Evolutionary conservation across 495 filamentous ascomycete species (phyloP).

Genomic region (Geoglossum glabrum): DNA sequence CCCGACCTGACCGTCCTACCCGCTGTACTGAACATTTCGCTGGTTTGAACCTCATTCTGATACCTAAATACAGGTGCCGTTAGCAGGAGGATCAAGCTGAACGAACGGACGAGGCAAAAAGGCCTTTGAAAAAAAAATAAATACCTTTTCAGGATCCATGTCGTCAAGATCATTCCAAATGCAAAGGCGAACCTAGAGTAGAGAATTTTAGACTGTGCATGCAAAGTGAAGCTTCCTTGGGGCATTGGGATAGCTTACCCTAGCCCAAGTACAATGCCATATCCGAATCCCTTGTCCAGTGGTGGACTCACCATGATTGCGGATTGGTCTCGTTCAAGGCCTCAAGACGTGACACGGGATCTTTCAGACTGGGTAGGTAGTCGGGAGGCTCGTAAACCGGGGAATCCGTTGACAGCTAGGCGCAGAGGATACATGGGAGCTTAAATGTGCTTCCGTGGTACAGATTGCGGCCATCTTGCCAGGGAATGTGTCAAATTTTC

Average conservation of each 20-base stretch:
- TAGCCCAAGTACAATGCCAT: slow-evolving; percentile 3
- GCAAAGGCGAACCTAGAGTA: slow-evolving; percentile 61
- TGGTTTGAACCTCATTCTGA: slow-evolving; percentile 86
- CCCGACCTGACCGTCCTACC: slow-evolving; percentile 88
- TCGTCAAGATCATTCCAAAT: slow-evolving; percentile 53
- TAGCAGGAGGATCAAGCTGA: background rate
- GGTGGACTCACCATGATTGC: background rate
- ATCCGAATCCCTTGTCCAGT: slow-evolving; percentile 3
- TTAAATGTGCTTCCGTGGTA: background rate
- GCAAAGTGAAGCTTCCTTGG: background rate
- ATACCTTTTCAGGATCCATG: slow-evolving; percentile 52
- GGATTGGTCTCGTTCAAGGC: background rate
- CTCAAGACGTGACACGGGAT: background rate
- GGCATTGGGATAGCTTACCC: background rate
- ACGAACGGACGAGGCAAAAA: too few relatives aligned
- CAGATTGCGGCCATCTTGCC: background rate
- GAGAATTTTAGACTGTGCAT: slow-evolving; percentile 25
- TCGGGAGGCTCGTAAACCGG: background rate
- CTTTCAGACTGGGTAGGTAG: background rate
- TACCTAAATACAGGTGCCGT: slow-evolving; percentile 28
- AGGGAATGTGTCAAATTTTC: background rate
- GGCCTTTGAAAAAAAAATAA: background rate
- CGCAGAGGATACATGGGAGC: background rate
- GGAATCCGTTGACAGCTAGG: background rate
- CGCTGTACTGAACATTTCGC: slow-evolving; percentile 93